Conservation (phyloP, 78 protist species). For the Chrysochromulina tobinii region DNA sequence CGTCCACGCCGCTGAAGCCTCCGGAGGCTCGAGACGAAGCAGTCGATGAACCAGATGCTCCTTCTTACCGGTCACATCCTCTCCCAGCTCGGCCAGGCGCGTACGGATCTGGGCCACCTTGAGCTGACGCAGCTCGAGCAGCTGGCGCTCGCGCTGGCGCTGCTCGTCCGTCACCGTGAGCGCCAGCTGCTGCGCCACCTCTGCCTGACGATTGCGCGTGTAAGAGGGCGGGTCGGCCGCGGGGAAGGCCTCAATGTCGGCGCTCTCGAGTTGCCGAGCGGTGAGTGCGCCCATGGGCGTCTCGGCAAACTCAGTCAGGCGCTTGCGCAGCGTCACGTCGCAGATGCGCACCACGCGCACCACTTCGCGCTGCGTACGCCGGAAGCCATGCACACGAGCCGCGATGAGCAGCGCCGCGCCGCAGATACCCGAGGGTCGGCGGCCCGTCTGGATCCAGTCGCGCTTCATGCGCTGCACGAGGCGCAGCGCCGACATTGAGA, state of each 20-base stretch:
- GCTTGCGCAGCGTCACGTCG: constrained; percentile 55
- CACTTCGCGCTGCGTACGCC: constrained; percentile 73
- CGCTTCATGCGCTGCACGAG: constrained; percentile 87
- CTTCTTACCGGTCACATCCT: background rate
- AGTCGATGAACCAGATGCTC: background rate
- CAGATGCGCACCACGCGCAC: constrained; percentile 81
- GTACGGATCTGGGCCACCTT: background rate
- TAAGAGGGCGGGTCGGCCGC: constrained; percentile 27
- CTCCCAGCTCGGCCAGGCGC: background rate
- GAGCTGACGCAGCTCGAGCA: background rate
- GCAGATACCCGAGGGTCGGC: constrained; percentile 91
- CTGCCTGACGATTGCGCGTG: background rate
- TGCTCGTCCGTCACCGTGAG: background rate
- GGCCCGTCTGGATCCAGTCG: constrained; percentile 91
- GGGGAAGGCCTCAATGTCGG: background rate
- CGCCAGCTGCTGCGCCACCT: background rate
- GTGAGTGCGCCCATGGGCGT: constrained; percentile 31
- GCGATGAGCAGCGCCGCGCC: constrained; percentile 92
- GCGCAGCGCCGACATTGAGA: constrained; percentile 75
- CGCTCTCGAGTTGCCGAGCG: constrained; percentile 11
- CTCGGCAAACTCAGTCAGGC: constrained; percentile 39
- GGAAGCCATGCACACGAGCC: constrained; percentile 88
- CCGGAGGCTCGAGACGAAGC: background rate
- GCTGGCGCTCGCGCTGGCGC: background rate
- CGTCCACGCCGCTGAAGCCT: background rate